A percentile compares a stretch with the other conserved stretches of the same genome.
Evolutionary conservation across 768 basidiomycete species (phyloP).

Genomic region (Ramaria rubella): DNA sequence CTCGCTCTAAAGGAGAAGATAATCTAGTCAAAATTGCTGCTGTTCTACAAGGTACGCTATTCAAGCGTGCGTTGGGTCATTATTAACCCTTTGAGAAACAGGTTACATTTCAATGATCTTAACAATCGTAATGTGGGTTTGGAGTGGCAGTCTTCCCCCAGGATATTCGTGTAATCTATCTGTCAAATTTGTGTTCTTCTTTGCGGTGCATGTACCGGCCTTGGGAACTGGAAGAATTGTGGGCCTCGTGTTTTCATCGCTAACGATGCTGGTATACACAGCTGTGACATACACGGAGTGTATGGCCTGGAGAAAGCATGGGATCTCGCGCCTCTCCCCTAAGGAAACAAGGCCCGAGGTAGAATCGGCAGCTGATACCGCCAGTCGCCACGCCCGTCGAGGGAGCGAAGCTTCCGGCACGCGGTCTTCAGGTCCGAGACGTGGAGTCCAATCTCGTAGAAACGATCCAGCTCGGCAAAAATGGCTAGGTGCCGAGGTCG

Average conservation of each 20-base stretch:
- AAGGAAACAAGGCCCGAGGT: neutral
- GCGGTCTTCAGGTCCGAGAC: neutral
- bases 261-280: slow-evolving; percentile 28
- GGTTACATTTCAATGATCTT: slow-evolving; percentile 4
- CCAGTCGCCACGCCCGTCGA: neutral
- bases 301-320: slow-evolving; percentile 17
- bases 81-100: slow-evolving; percentile 37
- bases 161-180: slow-evolving; percentile 24
- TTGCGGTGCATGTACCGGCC: slow-evolving; percentile 28
- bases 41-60: slow-evolving; percentile 24
- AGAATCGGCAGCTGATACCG: neutral
- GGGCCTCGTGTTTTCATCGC: slow-evolving; percentile 26
- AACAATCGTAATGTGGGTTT: slow-evolving; percentile 22
- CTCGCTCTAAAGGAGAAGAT: slow-evolving; percentile 31
- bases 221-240: slow-evolving; percentile 27
- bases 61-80: slow-evolving; percentile 27
- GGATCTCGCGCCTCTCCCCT: neutral
- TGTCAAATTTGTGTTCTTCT: slow-evolving; percentile 29
- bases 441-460: neutral
- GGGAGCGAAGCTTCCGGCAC: neutral
- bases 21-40: slow-evolving; percentile 34
- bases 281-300: slow-evolving; percentile 32
- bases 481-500: slow-evolving; percentile 13
- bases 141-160: slow-evolving; percentile 24
- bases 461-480: slow-evolving; percentile 27